These are phyloP conservation scores for Sphagnum tenellum DNA, from an alignment of 225 moss, liverwort and hornwort genomes.

Conservation along the genomic window DNA sequence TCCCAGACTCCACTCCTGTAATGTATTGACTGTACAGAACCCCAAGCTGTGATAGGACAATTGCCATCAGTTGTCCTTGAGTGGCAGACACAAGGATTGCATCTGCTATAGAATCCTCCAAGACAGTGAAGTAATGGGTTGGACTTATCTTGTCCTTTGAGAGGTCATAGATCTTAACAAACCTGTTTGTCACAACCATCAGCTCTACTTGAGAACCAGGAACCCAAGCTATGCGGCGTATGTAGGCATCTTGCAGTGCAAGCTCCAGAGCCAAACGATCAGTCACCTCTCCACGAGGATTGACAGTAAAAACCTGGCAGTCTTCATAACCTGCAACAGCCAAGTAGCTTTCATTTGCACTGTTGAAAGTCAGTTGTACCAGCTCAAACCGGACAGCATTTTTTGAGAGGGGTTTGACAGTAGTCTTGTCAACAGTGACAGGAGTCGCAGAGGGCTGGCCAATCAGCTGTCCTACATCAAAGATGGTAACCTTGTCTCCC, in stretches of 20 bases:
- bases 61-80: conserved; percentile 72
- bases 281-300: conserved; percentile 95
- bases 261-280: conserved; percentile 98
- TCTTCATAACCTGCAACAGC: conserved; percentile 98
- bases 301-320: conserved; percentile 95
- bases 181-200: conserved; percentile 94
- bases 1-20: conserved; percentile 60
- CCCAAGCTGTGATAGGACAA: conserved; percentile 94
- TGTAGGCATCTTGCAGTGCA: conserved; percentile 83
- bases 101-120: conserved; percentile 97
- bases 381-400: conserved; percentile 95
- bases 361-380: conserved; percentile 87
- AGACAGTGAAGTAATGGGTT: conserved; percentile 79
- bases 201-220: conserved; percentile 98
- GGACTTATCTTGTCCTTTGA: conserved; percentile 97
- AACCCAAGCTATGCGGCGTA: conserved; percentile 90
- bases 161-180: conserved; percentile 89
- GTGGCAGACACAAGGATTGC: conserved; percentile 80
- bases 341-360: conserved; percentile 88
- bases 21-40: conserved; percentile 88
- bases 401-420: conserved; percentile 94
- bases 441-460: conserved; percentile 92
- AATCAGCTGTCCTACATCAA: conserved; percentile 97
- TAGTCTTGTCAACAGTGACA: conserved; percentile 96
- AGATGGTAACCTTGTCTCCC: conserved; percentile 98